These are phyloP conservation scores for Articulospora tetracladia DNA, from an alignment of 495 filamentous ascomycete genomes.

Conservation along the genomic window DNA sequence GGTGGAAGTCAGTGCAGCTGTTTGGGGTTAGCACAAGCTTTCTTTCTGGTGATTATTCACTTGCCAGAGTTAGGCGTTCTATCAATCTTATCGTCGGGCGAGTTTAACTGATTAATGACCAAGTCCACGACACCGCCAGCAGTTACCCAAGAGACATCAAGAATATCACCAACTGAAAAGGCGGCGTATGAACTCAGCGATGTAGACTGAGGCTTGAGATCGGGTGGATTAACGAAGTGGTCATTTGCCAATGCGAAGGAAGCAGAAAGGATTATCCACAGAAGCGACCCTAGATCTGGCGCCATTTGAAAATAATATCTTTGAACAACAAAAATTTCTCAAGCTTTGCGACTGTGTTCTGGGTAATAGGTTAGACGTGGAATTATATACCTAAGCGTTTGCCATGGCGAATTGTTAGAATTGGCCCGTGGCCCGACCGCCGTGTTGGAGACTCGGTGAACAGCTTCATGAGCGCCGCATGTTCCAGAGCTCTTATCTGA, in stretches of 20 bases:
- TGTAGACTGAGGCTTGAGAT: background rate
- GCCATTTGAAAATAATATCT: background rate
- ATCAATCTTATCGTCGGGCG: background rate
- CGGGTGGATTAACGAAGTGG: conserved; percentile 2
- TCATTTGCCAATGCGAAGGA: background rate
- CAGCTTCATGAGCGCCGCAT: no score
- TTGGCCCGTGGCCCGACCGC: no score
- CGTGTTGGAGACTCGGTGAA: no score
- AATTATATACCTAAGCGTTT: no score
- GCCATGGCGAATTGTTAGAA: no score
- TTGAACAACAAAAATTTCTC: background rate
- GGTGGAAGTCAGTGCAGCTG: background rate
- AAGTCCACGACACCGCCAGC: background rate
- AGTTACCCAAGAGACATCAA: conserved; percentile 2
- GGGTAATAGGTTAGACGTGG: no score
- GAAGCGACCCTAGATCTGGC: no score
- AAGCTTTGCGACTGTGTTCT: no score
- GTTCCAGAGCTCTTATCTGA: no score
- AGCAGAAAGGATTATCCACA: background rate
- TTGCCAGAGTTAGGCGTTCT: background rate
- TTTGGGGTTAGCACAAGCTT: background rate
- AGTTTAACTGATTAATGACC: background rate
- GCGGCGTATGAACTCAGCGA: background rate
- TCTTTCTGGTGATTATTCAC: background rate
- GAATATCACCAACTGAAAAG: background rate